These are phyloP conservation scores for Trichoderma asperellum DNA, from an alignment of 2,329 filamentous ascomycete species.

Conservation along the genomic window DNA sequence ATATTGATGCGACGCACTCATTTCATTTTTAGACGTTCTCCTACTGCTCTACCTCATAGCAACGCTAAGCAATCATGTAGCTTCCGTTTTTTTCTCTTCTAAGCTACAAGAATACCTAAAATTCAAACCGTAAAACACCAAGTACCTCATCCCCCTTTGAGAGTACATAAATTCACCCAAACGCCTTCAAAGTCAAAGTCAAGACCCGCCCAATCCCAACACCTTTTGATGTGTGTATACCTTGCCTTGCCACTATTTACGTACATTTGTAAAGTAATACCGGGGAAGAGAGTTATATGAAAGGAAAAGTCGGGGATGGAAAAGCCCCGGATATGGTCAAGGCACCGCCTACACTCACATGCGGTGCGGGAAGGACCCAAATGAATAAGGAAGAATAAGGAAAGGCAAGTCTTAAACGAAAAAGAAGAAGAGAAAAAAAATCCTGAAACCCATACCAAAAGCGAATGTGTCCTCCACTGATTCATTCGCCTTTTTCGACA, in stretches of 20 bases:
- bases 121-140: slow-evolving; percentile 37
- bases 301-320: slow-evolving; percentile 8
- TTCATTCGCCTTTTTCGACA: slow-evolving; percentile 6
- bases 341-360: slow-evolving; percentile 22
- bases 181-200: slow-evolving; percentile 38
- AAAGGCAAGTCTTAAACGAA: neutral
- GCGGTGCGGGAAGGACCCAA: slow-evolving; percentile 15
- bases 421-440: neutral
- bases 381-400: slow-evolving; percentile 3
- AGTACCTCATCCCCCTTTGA: slow-evolving; percentile 35
- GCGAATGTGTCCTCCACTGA: neutral
- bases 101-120: slow-evolving; percentile 33
- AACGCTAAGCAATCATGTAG: slow-evolving; percentile 32
- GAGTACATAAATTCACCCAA: slow-evolving; percentile 33
- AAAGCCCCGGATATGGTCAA: slow-evolving; percentile 22
- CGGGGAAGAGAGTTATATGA: slow-evolving; percentile 23
- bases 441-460: slow-evolving; percentile 9
- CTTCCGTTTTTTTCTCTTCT: slow-evolving; percentile 39
- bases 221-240: slow-evolving; percentile 54
- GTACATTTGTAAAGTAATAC: slow-evolving; percentile 40
- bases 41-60: neutral
- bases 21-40: neutral
- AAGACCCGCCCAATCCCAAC: slow-evolving; percentile 42
- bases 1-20: neutral
- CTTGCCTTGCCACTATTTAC: slow-evolving; percentile 47